These are phyloP conservation scores for Candida vartiovaarae DNA, from an alignment of 805 yeast species.

Conservation along the genomic window DNA sequence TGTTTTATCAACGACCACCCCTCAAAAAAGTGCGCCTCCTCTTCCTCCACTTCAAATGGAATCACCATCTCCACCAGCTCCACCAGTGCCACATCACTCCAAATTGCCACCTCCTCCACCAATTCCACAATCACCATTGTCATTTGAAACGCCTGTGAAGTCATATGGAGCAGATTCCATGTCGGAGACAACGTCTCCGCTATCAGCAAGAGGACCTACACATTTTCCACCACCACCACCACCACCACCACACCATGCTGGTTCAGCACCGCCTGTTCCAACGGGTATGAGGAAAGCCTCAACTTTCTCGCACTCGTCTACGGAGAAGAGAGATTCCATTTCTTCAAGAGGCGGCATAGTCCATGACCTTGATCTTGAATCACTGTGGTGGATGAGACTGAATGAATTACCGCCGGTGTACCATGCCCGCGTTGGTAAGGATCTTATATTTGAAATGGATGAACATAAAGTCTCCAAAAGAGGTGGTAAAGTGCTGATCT, in stretches of 20 bases:
- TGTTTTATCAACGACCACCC: neutral
- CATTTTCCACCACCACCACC: neutral
- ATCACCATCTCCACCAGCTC: slow-evolving; percentile 5
- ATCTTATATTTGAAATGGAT: slow-evolving; percentile 61
- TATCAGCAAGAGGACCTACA: no score
- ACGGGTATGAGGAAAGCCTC: slow-evolving; percentile 13
- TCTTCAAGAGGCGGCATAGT: slow-evolving; percentile 12
- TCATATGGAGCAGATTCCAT: neutral
- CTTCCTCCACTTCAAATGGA: neutral
- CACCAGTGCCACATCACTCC: slow-evolving; percentile 1
- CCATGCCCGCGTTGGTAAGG: slow-evolving; percentile 34
- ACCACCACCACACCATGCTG: slow-evolving; percentile 5
- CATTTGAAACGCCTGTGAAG: neutral
- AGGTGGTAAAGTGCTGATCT: slow-evolving; percentile 37
- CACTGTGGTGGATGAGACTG: slow-evolving; percentile 60
- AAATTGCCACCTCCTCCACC: slow-evolving; percentile 4
- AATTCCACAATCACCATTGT: slow-evolving; percentile 5
- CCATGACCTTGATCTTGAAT: slow-evolving; percentile 27
- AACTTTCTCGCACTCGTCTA: slow-evolving; percentile 8
- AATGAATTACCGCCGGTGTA: slow-evolving; percentile 51
- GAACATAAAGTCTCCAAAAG: slow-evolving; percentile 48
- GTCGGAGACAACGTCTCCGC: no score
- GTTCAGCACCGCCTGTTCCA: slow-evolving; percentile 7
- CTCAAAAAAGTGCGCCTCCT: no score
- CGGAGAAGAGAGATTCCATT: neutral